Evolutionary conservation across 1,139 yeast genomes (phyloP), one percentile per base, ranked within the genome.

Genomic region (Hansenula sp.): DNA sequence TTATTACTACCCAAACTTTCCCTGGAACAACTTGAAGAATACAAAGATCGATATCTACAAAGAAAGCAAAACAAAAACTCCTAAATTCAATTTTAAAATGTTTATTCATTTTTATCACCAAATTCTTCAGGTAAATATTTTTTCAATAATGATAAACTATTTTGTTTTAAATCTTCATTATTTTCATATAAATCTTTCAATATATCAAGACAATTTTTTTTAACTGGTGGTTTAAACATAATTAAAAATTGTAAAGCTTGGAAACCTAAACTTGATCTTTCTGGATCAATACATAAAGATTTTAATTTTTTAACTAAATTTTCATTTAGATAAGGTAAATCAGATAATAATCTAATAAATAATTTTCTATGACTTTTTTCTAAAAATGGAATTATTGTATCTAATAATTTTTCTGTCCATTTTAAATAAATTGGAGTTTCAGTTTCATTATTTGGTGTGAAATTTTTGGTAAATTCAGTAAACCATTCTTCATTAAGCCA

Each of bases 401-500:
- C 97, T 36, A 94, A 64, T 0, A 88, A 76, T 46, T 75, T 77
- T 8, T 75, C 71, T 0, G 94, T 77, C 86, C 96, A 89, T 44
- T 70, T 68, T 43, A 73, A 62, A 58, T 87, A 87, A 9, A 59
- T 61, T 10, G 81, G 79, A 0, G 78, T 73, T 17, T 61, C 58
- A 8, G 55, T 56, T 12, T 46, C 55, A 4, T 38, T 43, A 25
- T 56, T 62, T 63, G 9, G 47, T 48, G n/a, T 16, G 51, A 32
- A 35, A 16, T 48, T 44, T 24, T 63, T 64, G 2, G 76, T 77
- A 47, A 65, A 65, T 49, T 84, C 95, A 35, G 80, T 74, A 60
- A 80, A 90, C 95, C 97, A 94, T 61, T 94, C 98, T 61, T 92
- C 98, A 54, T 86, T 90, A 40, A 94, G 67, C 99, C 99, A 94